phyloP scores from a whole-genome alignment of 352 stramenopile genomes.

The Phytopythium montanum region DNA sequence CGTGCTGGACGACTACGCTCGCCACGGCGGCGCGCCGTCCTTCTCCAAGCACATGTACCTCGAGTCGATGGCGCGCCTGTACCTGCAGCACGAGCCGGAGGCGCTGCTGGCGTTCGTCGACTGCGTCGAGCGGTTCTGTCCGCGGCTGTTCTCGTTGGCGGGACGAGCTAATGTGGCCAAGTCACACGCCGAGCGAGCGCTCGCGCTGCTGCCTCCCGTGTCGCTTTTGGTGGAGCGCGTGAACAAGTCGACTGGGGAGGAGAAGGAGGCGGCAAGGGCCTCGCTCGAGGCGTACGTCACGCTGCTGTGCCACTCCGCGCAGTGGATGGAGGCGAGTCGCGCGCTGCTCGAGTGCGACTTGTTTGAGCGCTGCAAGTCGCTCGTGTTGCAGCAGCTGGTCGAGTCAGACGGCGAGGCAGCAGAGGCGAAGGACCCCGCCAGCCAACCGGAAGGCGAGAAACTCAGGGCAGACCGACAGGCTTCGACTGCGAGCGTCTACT shows the following conservation, averaged over 20 bases:
- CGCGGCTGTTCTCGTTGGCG: slow-evolving; percentile 64
- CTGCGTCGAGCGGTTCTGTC: slow-evolving; percentile 54
- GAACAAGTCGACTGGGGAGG: not conserved
- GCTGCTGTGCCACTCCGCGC: slow-evolving; percentile 48
- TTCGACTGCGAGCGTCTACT: slow-evolving; percentile 44
- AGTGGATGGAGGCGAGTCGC: slow-evolving; percentile 48
- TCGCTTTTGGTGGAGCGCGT: slow-evolving; percentile 41
- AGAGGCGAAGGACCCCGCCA: not conserved
- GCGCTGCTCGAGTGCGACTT: slow-evolving; percentile 59
- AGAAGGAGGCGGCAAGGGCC: slow-evolving; percentile 14
- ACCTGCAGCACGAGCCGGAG: slow-evolving; percentile 62
- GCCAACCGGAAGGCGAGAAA: slow-evolving; percentile 12
- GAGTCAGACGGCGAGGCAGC: not conserved
- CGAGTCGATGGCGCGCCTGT: slow-evolving; percentile 77
- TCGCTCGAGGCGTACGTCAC: slow-evolving; percentile 61
- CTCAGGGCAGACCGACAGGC: slow-evolving; percentile 8
- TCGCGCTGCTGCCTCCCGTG: slow-evolving; percentile 58
- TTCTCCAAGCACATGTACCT: slow-evolving; percentile 89
- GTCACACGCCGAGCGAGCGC: slow-evolving; percentile 63
- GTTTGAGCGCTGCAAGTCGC: slow-evolving; percentile 55
- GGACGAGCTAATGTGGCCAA: slow-evolving; percentile 32
- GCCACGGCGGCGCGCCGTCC: slow-evolving; percentile 53
- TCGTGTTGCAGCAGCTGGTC: slow-evolving; percentile 14
- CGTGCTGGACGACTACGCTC: slow-evolving; percentile 54
- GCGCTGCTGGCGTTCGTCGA: slow-evolving; percentile 56